Percentiles rank a stretch among this genome's conserved stretches.
These are phyloP conservation scores for Aspergillus neotritici DNA, from an alignment of 2,329 filamentous ascomycete genomes.

Conservation along the genomic window DNA sequence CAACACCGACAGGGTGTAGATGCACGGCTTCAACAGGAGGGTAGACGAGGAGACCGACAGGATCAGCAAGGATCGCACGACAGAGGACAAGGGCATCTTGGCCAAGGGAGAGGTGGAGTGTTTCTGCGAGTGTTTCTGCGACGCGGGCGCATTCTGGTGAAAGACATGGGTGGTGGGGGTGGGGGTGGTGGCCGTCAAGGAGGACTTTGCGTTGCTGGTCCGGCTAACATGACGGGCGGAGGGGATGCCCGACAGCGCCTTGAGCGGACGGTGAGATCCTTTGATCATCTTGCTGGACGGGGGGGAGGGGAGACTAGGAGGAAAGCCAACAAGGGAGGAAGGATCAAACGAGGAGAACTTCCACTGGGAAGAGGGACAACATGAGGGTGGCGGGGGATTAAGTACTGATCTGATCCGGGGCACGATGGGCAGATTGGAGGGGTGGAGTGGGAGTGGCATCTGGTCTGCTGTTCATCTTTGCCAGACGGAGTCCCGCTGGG, in stretches of 20 bases:
- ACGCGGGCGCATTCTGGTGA: constrained; percentile 18
- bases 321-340: neutral
- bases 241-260: constrained; percentile 11
- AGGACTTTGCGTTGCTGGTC: constrained; percentile 29
- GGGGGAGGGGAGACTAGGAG: constrained; percentile 1
- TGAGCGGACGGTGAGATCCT: constrained; percentile 24
- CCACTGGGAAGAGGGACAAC: neutral
- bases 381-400: neutral
- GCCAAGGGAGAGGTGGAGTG: constrained; percentile 26
- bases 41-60: constrained; percentile 34
- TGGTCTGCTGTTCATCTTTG: too few species aligned
- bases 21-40: constrained; percentile 64
- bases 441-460: too few species aligned
- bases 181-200: constrained; percentile 18
- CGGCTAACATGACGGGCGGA: constrained; percentile 25
- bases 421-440: neutral
- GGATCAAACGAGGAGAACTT: neutral
- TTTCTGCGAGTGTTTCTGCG: constrained; percentile 23
- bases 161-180: constrained; percentile 18
- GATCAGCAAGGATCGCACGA: constrained; percentile 34
- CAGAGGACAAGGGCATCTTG: constrained; percentile 33
- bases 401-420: neutral
- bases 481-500: neutral
- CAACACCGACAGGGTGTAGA: constrained; percentile 60
- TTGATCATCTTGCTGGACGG: constrained; percentile 22